Evolutionary conservation across 139 green algal genomes (phyloP), one percentile per base, ranked within the genome.

Genomic region (Pedinophyceae sp.): DNA sequence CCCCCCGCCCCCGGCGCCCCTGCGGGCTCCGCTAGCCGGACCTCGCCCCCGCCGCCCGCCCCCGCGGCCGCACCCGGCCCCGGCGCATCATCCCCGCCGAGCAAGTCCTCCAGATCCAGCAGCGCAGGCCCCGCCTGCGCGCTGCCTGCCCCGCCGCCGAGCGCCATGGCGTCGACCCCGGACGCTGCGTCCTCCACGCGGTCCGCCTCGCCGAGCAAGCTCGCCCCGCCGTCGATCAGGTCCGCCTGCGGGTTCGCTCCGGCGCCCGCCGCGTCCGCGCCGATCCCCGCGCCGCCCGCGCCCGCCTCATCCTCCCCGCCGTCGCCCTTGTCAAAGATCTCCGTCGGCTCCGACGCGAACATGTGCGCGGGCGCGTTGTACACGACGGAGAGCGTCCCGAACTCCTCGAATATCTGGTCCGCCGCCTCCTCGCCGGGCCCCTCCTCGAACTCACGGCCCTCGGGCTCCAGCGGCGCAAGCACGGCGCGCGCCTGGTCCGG

Each of bases 381-480:
- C 0, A 93, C 52, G 2, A 95, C 82, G 2, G 82, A 82, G 15
- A 96, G 69, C 0, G 69, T 75, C 71, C 96, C 95, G 62, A 94
- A 89, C 69, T 96, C 86, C 13, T 87, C 70, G 55, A 97, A 97
- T 29, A 97, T 77, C 30, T 62, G 61, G 47, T 93, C 74, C 28
- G 67, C 60, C 24, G 75, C 62, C 56, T 92, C 84, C 0, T 69
- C 56, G 22, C 61, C 73, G 30, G 73, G 64, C n/a, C 62, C 52
- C 38, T 85, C 77, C 1, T 59, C 62, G 57, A 88, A 87, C 4
- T 52, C 45, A 7, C 58, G 30, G 15, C 73, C 48, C 3, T 49
- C 29, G 0, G 58, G 57, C 6, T 48, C 29, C 5, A 60, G 60
- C 4, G 67, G 46, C 0, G 20, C 58, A 28, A 88, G 68, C 24